These are phyloP conservation scores for Penicillium rolfsii DNA, from an alignment of 2,329 filamentous ascomycete species.

Conservation along the genomic window DNA sequence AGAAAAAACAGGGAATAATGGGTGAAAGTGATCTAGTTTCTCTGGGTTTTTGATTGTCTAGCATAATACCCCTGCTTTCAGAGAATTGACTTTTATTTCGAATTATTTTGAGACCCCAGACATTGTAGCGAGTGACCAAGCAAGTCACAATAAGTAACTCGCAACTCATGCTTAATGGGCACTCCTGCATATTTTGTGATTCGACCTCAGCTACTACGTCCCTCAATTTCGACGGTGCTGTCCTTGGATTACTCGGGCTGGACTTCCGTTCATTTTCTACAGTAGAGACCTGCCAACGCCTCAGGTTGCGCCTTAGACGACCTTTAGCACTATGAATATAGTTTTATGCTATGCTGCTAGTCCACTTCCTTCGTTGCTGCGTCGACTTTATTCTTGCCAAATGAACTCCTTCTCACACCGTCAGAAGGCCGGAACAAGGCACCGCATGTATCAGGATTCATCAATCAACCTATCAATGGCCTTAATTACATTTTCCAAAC, in stretches of 20 bases:
- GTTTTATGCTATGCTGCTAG: background rate
- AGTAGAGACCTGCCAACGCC: background rate
- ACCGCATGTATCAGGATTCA: background rate
- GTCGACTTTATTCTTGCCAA: background rate
- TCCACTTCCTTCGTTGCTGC: background rate
- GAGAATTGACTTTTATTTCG: background rate
- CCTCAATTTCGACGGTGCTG: background rate
- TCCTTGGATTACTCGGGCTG: background rate
- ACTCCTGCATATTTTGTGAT: background rate
- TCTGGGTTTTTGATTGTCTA: constrained; percentile 13
- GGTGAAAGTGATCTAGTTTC: background rate
- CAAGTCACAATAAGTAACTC: background rate
- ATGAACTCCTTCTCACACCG: background rate
- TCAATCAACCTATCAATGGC: background rate
- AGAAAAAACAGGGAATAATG: background rate
- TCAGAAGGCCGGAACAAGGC: background rate
- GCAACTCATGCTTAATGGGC: background rate
- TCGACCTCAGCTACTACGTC: background rate
- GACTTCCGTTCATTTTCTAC: background rate
- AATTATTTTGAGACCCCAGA: background rate
- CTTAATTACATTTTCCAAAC: background rate
- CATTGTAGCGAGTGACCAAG: background rate
- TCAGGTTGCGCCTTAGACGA: background rate
- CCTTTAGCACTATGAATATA: background rate
- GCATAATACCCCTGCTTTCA: constrained; percentile 21